Percentiles rank a stretch among this genome's conserved stretches.
These are phyloP conservation scores for Mimosa bimucronata DNA, from an alignment of 306 rosid species.

Conservation along the genomic window DNA sequence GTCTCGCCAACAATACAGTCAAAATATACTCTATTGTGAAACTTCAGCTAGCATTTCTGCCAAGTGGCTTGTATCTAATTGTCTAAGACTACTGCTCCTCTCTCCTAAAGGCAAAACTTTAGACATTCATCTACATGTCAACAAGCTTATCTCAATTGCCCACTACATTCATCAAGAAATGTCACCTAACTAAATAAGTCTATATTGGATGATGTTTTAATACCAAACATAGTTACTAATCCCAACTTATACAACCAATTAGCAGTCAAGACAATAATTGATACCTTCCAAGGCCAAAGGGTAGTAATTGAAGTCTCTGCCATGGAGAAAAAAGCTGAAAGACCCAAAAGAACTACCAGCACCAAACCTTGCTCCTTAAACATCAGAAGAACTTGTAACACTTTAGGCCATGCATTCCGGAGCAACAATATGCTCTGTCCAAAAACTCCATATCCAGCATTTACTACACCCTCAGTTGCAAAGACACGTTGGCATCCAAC, in stretches of 20 bases:
- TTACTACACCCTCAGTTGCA: conserved; percentile 67
- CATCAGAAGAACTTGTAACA: conserved; percentile 67
- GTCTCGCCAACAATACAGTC: conserved; percentile 11
- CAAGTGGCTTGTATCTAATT: background rate
- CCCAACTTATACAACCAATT: conserved; percentile 4
- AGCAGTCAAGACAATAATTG: background rate
- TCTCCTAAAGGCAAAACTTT: background rate
- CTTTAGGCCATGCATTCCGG: conserved; percentile 84
- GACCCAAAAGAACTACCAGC: conserved; percentile 83
- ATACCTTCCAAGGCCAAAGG: conserved; percentile 99
- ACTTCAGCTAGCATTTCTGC: conserved; percentile 18
- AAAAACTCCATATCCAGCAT: conserved; percentile 73
- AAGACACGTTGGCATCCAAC: conserved; percentile 67
- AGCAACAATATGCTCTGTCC: conserved; percentile 74
- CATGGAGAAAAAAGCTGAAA: conserved; percentile 98
- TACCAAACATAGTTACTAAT: conserved; percentile 1
- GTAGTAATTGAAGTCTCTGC: conserved; percentile 99
- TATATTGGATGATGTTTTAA: conserved; percentile 3
- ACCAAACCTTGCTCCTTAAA: conserved; percentile 93
- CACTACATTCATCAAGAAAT: conserved; percentile 18
- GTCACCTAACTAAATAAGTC: conserved; percentile 11
- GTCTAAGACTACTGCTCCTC: conserved; percentile 6
- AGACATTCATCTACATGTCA: background rate
- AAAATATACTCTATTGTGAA: conserved; percentile 6
- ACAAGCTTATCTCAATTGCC: background rate